Conservation (phyloP, 2,329 filamentous ascomycete species). For the Cercospora sp. region DNA sequence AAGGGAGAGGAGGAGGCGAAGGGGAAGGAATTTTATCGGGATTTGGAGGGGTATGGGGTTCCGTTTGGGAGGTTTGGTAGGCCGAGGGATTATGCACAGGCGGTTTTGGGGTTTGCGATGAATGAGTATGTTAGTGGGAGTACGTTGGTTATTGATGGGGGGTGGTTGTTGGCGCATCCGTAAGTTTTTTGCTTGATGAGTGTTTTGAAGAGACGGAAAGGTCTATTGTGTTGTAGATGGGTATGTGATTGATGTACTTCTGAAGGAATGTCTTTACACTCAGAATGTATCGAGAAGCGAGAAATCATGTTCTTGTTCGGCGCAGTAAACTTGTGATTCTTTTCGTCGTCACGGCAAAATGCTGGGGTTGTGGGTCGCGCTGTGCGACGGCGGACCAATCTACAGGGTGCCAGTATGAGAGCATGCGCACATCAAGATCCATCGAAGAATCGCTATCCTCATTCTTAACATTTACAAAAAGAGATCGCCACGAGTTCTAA, state of each 20-base stretch:
- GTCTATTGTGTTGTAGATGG: background rate
- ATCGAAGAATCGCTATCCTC: background rate
- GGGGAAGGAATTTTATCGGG: slow-evolving; percentile 49
- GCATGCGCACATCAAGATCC: background rate
- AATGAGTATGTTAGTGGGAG: slow-evolving; percentile 63
- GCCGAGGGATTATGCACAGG: slow-evolving; percentile 53
- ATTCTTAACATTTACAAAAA: background rate
- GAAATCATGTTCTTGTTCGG: background rate
- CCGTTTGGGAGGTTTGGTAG: slow-evolving; percentile 43
- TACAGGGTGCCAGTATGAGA: background rate
- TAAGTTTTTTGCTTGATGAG: slow-evolving; percentile 7
- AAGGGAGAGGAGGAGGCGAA: slow-evolving; percentile 48
- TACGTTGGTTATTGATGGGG: slow-evolving; percentile 64
- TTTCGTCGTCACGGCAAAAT: background rate
- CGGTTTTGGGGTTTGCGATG: slow-evolving; percentile 55
- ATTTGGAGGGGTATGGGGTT: slow-evolving; percentile 36
- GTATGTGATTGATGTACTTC: background rate
- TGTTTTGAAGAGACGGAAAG: background rate
- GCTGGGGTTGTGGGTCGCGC: background rate
- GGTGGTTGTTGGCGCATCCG: slow-evolving; percentile 49
- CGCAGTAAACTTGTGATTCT: background rate
- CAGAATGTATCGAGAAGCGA: background rate
- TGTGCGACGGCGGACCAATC: background rate
- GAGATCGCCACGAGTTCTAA: background rate
- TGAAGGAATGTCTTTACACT: background rate